phyloP scores from a whole-genome alignment of 2,329 filamentous ascomycete genomes.

The Claviceps cyperi region DNA sequence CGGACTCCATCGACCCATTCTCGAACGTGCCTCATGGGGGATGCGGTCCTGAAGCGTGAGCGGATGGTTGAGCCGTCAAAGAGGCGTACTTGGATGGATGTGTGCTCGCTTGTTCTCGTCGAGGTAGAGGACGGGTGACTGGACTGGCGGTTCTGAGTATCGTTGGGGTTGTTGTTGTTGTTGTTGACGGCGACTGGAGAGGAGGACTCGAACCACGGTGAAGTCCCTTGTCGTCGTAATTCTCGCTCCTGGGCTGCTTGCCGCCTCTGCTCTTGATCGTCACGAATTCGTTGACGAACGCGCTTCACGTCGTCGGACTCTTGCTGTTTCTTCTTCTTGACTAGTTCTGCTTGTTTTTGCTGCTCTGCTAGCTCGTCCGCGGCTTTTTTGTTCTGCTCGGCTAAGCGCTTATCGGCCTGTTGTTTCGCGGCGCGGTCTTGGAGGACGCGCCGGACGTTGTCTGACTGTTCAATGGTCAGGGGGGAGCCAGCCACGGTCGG shows the following conservation, averaged over 20 bases:
- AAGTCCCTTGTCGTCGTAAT: conserved; percentile 20
- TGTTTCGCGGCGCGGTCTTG: conserved; percentile 35
- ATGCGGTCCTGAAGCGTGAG: conserved; percentile 49
- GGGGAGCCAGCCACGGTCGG: conserved; percentile 9
- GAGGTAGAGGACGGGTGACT: conserved; percentile 19
- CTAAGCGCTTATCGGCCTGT: conserved; percentile 26
- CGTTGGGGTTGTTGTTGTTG: neutral
- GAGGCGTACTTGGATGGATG: conserved; percentile 61
- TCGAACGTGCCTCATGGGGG: conserved; percentile 55
- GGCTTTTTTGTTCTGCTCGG: conserved; percentile 25
- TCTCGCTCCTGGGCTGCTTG: conserved; percentile 37
- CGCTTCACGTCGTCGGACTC: conserved; percentile 54
- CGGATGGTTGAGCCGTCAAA: conserved; percentile 75
- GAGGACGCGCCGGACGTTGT: conserved; percentile 25
- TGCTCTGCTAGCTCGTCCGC: conserved; percentile 34
- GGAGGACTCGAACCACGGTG: conserved; percentile 16
- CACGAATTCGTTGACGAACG: conserved; percentile 61
- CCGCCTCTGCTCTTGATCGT: conserved; percentile 57
- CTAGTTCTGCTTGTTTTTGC: conserved; percentile 34
- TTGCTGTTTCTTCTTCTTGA: conserved; percentile 51
- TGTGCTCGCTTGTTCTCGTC: conserved; percentile 16
- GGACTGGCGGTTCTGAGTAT: conserved; percentile 3
- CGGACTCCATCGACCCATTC: conserved; percentile 59
- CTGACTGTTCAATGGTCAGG: conserved; percentile 16
- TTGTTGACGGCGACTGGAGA: conserved; percentile 11